phyloP scores from a whole-genome alignment of 148 eudicot species.

The Rhododendron henanense region DNA sequence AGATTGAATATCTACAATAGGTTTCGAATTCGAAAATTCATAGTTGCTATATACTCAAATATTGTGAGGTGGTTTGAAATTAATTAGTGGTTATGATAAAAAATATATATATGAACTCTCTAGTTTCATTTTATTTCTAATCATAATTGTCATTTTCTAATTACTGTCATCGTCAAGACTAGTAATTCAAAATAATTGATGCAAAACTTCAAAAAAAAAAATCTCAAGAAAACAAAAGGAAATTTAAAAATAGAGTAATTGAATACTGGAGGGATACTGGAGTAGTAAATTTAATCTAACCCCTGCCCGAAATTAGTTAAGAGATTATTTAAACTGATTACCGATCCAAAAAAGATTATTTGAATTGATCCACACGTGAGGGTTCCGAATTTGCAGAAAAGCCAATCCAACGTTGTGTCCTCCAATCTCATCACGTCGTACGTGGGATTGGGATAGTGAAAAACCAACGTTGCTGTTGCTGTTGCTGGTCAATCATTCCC shows the following conservation, averaged over 20 bases:
- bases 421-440: conserved; percentile 20
- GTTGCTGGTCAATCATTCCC: conserved; percentile 20
- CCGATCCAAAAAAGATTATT: not conserved
- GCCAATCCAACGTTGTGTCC: conserved; percentile 18
- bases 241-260: no score
- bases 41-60: no score
- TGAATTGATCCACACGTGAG: conserved; percentile 45
- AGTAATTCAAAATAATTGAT: no score
- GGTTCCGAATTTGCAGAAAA: conserved; percentile 20
- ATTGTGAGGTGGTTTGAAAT: no score
- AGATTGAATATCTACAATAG: no score
- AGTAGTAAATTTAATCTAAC: not conserved
- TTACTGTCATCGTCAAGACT: not conserved
- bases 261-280: no score
- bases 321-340: not conserved
- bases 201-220: no score
- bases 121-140: no score
- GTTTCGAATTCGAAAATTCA: no score
- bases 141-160: not conserved
- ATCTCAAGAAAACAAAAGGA: no score
- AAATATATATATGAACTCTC: no score
- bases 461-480: not conserved
- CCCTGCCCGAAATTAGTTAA: not conserved
- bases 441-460: not conserved
- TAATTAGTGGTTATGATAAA: no score